phyloP scores from a whole-genome alignment of 176 grass and related monocot genomes.

The Secale cereale region DNA sequence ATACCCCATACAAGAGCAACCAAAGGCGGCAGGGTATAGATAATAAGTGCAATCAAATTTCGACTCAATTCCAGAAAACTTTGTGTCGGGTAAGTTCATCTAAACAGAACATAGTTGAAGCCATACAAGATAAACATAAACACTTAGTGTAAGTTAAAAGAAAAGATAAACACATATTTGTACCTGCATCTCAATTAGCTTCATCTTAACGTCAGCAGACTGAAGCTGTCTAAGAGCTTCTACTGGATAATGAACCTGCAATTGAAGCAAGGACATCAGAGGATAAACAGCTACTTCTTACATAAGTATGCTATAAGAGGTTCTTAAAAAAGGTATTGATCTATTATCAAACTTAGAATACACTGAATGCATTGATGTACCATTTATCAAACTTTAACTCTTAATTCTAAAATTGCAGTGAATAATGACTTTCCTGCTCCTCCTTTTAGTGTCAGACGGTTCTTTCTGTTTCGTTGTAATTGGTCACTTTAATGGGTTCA shows the following conservation, averaged over 20 bases:
- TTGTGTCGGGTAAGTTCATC: neutral
- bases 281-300: slow-evolving; percentile 10
- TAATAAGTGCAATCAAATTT: slow-evolving; percentile 8
- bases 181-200: slow-evolving; percentile 85
- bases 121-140: slow-evolving; percentile 5
- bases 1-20: neutral
- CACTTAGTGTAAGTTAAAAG: neutral
- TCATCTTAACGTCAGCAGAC: slow-evolving; percentile 56
- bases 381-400: neutral
- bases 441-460: neutral
- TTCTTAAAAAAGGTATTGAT: neutral
- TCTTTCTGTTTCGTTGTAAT: neutral
- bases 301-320: neutral
- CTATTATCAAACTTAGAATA: neutral
- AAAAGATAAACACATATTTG: neutral
- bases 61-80: neutral
- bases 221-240: slow-evolving; percentile 69
- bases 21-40: neutral
- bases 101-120: slow-evolving; percentile 1
- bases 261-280: slow-evolving; percentile 20
- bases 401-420: neutral
- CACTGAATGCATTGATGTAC: neutral
- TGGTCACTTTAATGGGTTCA: neutral
- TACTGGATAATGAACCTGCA: slow-evolving; percentile 86
- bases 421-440: neutral